Conservation (phyloP, 2,329 filamentous ascomycete species). For the Domatiomyces catenatus region DNA sequence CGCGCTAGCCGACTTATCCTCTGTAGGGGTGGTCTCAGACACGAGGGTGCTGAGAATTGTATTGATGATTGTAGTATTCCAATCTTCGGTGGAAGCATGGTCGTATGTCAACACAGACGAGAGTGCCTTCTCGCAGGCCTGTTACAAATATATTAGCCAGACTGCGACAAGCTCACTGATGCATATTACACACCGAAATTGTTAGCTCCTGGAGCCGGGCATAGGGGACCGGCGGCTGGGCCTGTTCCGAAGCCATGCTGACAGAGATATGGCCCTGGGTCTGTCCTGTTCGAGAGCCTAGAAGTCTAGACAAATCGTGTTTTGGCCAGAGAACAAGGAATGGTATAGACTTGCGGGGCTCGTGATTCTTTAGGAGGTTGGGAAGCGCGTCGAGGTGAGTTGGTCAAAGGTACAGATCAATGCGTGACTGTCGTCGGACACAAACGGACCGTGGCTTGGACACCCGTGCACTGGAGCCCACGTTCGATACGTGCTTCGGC, state of each 20-base stretch:
- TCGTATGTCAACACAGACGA: constrained; percentile 65
- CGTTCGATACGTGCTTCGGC: background rate
- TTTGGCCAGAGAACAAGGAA: background rate
- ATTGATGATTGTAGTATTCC: constrained; percentile 92
- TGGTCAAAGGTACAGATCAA: background rate
- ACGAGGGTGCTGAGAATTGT: constrained; percentile 28
- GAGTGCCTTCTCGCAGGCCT: constrained; percentile 75
- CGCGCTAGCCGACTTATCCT: constrained; percentile 22
- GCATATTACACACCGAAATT: constrained; percentile 36
- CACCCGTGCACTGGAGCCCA: background rate
- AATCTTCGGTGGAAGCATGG: constrained; percentile 66
- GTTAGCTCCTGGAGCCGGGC: constrained; percentile 73
- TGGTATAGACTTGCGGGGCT: background rate
- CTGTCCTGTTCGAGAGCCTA: background rate
- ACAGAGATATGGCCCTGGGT: constrained; percentile 1
- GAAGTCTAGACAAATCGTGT: background rate
- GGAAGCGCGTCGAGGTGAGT: background rate
- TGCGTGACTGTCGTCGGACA: background rate
- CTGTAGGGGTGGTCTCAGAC: constrained; percentile 23
- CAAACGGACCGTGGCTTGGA: background rate
- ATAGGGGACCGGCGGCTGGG: constrained; percentile 53
- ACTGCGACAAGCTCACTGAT: background rate
- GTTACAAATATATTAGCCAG: background rate
- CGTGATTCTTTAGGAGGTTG: background rate
- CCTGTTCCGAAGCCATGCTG: constrained; percentile 14